These are phyloP conservation scores for Candida anglica DNA, from an alignment of 805 yeast genomes.

Conservation along the genomic window DNA sequence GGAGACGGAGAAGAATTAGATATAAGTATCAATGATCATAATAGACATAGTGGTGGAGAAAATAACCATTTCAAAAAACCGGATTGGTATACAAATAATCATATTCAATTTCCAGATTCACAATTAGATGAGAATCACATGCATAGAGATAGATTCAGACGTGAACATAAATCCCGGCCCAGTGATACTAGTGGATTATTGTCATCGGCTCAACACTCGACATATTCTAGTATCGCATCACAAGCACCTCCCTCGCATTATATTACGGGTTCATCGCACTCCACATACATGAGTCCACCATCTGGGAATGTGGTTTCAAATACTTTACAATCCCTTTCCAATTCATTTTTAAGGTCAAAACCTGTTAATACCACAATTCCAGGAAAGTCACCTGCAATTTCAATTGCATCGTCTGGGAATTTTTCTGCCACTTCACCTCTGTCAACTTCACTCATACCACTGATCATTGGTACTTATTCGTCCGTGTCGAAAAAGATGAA, in stretches of 20 bases:
- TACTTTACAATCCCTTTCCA: conserved; percentile 15
- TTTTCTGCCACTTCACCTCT: conserved; percentile 15
- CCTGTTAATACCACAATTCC: background rate
- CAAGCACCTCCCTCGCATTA: conserved; percentile 14
- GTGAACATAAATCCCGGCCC: too few relatives aligned
- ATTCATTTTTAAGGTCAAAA: conserved; percentile 11
- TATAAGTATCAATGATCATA: too few relatives aligned
- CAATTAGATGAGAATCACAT: too few relatives aligned
- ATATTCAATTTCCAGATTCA: background rate
- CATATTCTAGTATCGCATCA: conserved; percentile 2
- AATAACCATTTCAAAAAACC: conserved; percentile 28
- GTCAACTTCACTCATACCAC: conserved; percentile 36
- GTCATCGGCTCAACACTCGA: background rate
- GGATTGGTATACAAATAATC: conserved; percentile 33
- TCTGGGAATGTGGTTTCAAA: conserved; percentile 9
- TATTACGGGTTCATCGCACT: conserved; percentile 9
- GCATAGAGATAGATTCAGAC: too few relatives aligned
- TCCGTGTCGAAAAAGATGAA: conserved; percentile 32
- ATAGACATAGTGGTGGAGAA: background rate
- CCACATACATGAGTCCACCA: background rate
- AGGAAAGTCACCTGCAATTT: background rate
- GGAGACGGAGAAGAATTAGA: too few relatives aligned
- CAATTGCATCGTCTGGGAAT: conserved; percentile 6
- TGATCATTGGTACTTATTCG: conserved; percentile 36
- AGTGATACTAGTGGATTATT: background rate